Percentiles rank a stretch among this genome's conserved stretches.
These are phyloP conservation scores for Claviceps sp. DNA, from an alignment of 2,329 filamentous ascomycete species.

Conservation along the genomic window DNA sequence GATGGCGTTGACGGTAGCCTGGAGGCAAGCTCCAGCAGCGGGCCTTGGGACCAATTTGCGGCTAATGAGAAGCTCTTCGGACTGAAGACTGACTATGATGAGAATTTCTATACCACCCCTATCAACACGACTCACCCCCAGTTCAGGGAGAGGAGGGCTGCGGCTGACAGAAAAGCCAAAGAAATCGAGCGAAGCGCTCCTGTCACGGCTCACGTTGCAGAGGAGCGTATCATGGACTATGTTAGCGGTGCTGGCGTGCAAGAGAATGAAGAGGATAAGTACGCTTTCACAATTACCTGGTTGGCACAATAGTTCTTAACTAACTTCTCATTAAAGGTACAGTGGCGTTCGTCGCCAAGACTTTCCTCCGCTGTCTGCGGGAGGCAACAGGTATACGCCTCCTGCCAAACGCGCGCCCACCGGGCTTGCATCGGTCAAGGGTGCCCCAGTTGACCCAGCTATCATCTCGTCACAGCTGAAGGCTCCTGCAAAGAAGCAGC, in stretches of 20 bases:
- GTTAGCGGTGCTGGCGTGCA: constrained; percentile 49
- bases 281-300: constrained; percentile 11
- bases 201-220: constrained; percentile 71
- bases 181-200: constrained; percentile 74
- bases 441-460: constrained; percentile 71
- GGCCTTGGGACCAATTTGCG: constrained; percentile 85
- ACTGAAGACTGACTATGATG: constrained; percentile 79
- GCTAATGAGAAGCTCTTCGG: constrained; percentile 82
- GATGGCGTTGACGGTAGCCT: constrained; percentile 58
- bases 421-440: constrained; percentile 57
- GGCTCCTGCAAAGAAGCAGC: constrained; percentile 26
- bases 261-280: constrained; percentile 89
- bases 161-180: constrained; percentile 70
- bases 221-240: constrained; percentile 68
- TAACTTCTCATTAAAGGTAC: constrained; percentile 43
- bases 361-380: constrained; percentile 47
- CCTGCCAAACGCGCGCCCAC: constrained; percentile 75
- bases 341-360: constrained; percentile 77
- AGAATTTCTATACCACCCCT: constrained; percentile 84
- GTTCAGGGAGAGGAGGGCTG: constrained; percentile 64
- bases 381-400: constrained; percentile 70
- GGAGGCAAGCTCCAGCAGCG: constrained; percentile 39
- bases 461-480: constrained; percentile 80
- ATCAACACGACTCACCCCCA: constrained; percentile 76
- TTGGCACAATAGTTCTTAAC: neutral